Evolutionary conservation across 345 rosid genomes (phyloP).

Genomic region (Populus deltoides): DNA sequence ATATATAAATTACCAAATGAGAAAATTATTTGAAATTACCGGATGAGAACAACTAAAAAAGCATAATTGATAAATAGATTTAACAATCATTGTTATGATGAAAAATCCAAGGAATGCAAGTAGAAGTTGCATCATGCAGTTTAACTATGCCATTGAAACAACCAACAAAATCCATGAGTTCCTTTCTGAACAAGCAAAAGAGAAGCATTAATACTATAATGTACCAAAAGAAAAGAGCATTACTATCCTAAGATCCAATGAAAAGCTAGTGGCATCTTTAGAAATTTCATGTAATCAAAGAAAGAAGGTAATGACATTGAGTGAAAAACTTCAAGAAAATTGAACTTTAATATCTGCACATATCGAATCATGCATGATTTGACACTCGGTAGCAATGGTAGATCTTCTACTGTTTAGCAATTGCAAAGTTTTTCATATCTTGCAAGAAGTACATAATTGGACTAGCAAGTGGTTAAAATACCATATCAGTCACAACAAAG

Average conservation of each 20-base stretch:
- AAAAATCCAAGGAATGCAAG: not conserved
- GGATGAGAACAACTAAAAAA: not conserved
- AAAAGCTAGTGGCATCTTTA: not conserved
- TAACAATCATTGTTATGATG: not conserved
- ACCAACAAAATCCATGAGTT: not conserved
- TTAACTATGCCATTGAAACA: not conserved
- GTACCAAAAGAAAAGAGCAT: not conserved
- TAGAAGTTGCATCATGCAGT: not conserved
- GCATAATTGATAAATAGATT: not conserved
- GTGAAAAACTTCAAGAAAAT: not conserved
- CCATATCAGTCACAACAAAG: not conserved
- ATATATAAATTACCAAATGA: not conserved
- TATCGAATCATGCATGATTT: not conserved
- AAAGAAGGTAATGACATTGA: not conserved
- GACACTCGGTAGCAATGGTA: not conserved
- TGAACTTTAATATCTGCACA: not conserved
- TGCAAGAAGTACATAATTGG: not conserved
- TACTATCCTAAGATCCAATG: not conserved
- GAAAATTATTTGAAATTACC: not conserved
- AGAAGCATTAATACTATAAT: not conserved
- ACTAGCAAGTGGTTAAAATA: not conserved
- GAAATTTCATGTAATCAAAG: not conserved
- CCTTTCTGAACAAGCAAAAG: not conserved
- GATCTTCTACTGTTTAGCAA: not conserved
- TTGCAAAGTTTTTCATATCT: not conserved